Evolutionary conservation across 768 basidiomycete genomes (phyloP), one percentile per base, ranked within the genome.

Genomic region (Naganishia onofrii): DNA sequence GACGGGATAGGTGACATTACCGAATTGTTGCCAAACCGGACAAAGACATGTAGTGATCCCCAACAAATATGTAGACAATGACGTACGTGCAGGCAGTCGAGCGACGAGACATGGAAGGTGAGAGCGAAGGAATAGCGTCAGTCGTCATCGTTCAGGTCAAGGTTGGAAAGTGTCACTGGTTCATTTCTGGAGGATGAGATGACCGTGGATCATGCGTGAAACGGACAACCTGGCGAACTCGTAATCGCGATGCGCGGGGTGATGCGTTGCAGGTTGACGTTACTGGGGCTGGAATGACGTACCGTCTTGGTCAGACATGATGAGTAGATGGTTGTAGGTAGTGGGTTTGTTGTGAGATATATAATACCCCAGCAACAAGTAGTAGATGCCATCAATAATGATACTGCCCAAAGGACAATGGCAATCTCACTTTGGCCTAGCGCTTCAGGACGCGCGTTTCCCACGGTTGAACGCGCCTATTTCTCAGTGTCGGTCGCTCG

Each of bases 91-190:
- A 38, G 32, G 36, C 28, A 38, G 32, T 21, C 36, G 60, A 44
- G 34, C 3, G n/a, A 32, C 38, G 26, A 63, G 36, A 63, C 60
- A 63, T 63, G 21, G 23, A 15, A 63, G 60, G 60, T 63, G 60
- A 63, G 60, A 63, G 60, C 60, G 60, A 63, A 63, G 60, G 42
- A 63, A 51, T 63, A 63, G 60, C 60, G 60, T 63, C 60, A 63
- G 60, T 63, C 60, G 60, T 63, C 60, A 63, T 63, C 60, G 60
- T 51, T 51, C 48, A 51, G 48, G 48, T 63, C 60, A 63, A 42
- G 42, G 60, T 44, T 63, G 60, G 34, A 63, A 29, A 12, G 60
- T 63, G n/a, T 44, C 42, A n/a, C 23, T 42, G 54, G 60, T 63
- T 51, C 42, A 63, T 63, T 34, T n/a, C 34, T 42, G 60, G 7